Evolutionary conservation across 2,329 filamentous ascomycete species (phyloP).

Genomic region (Cladophialophora carrionii): DNA sequence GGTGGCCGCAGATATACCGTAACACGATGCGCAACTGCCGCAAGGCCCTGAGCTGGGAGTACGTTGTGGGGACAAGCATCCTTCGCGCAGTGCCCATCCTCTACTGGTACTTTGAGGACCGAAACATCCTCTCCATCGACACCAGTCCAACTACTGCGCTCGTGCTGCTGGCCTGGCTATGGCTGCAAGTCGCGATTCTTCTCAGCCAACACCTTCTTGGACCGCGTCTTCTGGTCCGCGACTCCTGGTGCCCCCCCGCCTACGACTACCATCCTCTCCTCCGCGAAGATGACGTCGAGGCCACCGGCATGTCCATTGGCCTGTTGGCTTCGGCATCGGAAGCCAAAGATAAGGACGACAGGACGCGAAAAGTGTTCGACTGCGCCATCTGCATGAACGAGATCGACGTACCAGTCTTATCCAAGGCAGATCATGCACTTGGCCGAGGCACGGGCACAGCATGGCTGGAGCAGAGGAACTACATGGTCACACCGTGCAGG

Average conservation of each 20-base stretch:
- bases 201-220: slow-evolving; percentile 81
- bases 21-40: slow-evolving; percentile 91
- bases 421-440: slow-evolving; percentile 49
- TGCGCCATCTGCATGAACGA: slow-evolving; percentile 94
- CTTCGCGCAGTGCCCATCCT: slow-evolving; percentile 77
- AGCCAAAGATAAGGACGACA: slow-evolving; percentile 44
- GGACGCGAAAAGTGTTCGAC: slow-evolving; percentile 70
- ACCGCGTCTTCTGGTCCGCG: slow-evolving; percentile 80
- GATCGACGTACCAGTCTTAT: slow-evolving; percentile 84
- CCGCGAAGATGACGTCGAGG: slow-evolving; percentile 73
- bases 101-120: slow-evolving; percentile 78
- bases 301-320: slow-evolving; percentile 75
- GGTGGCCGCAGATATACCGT: slow-evolving; percentile 87
- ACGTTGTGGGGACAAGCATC: slow-evolving; percentile 79
- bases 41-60: slow-evolving; percentile 87
- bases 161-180: slow-evolving; percentile 75
- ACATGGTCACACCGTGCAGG: slow-evolving; percentile 97
- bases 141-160: slow-evolving; percentile 68
- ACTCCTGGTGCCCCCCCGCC: slow-evolving; percentile 63
- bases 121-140: slow-evolving; percentile 80
- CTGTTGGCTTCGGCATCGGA: slow-evolving; percentile 57
- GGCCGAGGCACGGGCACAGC: slow-evolving; percentile 46
- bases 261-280: slow-evolving; percentile 96
- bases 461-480: slow-evolving; percentile 76
- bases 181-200: slow-evolving; percentile 81